Conservation (phyloP, 805 yeast genomes). For the Candida rishiriensis region DNA sequence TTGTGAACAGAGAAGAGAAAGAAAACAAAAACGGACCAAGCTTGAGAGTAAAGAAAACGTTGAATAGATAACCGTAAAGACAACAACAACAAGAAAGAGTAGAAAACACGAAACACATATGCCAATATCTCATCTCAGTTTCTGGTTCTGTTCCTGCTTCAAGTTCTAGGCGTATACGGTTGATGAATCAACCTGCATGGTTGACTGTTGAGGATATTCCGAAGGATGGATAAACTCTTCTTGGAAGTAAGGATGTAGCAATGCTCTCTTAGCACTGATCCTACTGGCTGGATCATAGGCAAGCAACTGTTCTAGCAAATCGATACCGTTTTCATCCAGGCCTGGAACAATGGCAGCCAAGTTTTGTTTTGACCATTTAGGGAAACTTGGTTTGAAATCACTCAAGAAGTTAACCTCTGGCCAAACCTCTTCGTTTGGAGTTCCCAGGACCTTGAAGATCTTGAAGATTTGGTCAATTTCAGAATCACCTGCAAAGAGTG, state of each 20-base stretch:
- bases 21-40: no score
- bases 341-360: conserved; percentile 70
- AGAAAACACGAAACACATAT: no score
- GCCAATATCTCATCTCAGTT: not conserved
- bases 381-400: conserved; percentile 90
- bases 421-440: conserved; percentile 92
- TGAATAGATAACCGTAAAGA: no score
- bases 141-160: not conserved
- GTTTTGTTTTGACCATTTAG: conserved; percentile 78
- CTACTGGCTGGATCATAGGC: conserved; percentile 91
- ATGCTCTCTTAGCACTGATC: conserved; percentile 91
- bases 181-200: conserved; percentile 34
- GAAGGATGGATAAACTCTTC: conserved; percentile 36
- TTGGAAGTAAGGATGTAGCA: conserved; percentile 81
- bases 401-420: conserved; percentile 90
- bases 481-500: conserved; percentile 94
- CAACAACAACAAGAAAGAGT: not conserved
- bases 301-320: conserved; percentile 71
- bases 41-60: not conserved
- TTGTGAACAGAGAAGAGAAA: not conserved
- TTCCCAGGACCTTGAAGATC: conserved; percentile 88
- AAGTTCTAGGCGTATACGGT: conserved; percentile 28
- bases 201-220: conserved; percentile 31
- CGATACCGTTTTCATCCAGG: conserved; percentile 79
- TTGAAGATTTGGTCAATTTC: conserved; percentile 96